Evolutionary conservation across 148 eudicot species (phyloP).

Genomic region (Beta vulgaris): DNA sequence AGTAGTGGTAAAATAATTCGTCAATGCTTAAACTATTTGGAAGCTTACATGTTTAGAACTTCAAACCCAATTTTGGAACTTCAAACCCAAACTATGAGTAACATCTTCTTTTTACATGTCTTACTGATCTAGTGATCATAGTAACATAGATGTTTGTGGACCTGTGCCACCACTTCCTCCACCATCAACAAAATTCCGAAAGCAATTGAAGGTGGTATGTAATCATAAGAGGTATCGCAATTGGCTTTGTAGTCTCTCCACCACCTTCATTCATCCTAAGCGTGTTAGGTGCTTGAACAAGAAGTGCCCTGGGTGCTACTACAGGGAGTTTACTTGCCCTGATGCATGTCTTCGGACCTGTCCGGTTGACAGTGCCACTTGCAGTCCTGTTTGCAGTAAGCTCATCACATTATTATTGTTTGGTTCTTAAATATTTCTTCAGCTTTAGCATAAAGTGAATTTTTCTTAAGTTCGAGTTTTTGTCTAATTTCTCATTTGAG

Average conservation of each 20-base stretch:
- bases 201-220: slow-evolving; percentile 31
- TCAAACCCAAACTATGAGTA: no score
- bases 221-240: slow-evolving; percentile 15
- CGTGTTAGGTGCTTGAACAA: slow-evolving; percentile 42
- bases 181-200: slow-evolving; percentile 8
- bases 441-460: no score
- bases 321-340: slow-evolving; percentile 40
- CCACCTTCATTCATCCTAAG: slow-evolving; percentile 30
- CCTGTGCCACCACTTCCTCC: slow-evolving; percentile 12
- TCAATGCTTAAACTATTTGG: no score
- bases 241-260: slow-evolving; percentile 21
- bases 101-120: no score
- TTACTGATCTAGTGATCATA: no score
- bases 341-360: slow-evolving; percentile 35
- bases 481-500: background rate
- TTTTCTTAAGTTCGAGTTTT: no score
- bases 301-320: slow-evolving; percentile 31
- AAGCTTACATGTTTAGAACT: no score
- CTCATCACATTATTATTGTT: background rate
- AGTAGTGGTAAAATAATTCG: no score
- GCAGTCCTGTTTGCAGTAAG: slow-evolving; percentile 55
- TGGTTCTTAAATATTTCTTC: background rate
- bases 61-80: no score
- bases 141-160: slow-evolving; percentile 18
- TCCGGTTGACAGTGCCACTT: slow-evolving; percentile 54